Conservation (phyloP, 2,329 filamentous ascomycete species). For the Talaromyces sp. region DNA sequence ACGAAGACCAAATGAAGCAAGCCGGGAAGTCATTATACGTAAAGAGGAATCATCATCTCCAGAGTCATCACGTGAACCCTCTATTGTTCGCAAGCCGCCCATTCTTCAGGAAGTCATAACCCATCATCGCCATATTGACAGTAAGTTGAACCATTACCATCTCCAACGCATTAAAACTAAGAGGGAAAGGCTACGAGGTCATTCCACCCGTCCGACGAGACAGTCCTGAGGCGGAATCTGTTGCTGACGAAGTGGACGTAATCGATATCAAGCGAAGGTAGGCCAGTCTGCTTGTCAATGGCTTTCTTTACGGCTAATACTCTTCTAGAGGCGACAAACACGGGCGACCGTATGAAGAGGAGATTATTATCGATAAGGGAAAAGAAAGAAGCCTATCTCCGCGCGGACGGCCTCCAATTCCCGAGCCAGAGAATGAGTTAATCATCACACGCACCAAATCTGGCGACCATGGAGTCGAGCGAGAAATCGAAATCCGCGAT, state of each 20-base stretch:
- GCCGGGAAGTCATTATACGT: constrained; percentile 42
- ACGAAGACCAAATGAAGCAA: constrained; percentile 24
- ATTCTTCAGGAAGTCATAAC: constrained; percentile 88
- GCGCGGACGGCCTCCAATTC: constrained; percentile 24
- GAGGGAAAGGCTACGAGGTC: constrained; percentile 26
- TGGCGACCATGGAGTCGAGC: constrained; percentile 21
- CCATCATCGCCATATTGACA: constrained; percentile 81
- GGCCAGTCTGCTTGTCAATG: constrained; percentile 18
- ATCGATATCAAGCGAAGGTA: constrained; percentile 56
- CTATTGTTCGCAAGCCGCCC: constrained; percentile 67
- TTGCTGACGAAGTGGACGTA: constrained; percentile 47
- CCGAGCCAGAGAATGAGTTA: constrained; percentile 21
- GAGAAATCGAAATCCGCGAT: constrained; percentile 9
- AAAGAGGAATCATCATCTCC: constrained; percentile 48
- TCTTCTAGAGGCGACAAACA: background rate
- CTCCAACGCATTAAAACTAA: constrained; percentile 7
- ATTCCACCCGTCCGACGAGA: constrained; percentile 25
- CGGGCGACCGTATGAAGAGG: constrained; percentile 59
- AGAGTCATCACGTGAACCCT: constrained; percentile 55
- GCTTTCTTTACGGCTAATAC: background rate
- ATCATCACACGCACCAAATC: constrained; percentile 30
- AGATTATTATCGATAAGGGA: constrained; percentile 58
- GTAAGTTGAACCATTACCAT: constrained; percentile 54
- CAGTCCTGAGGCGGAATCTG: constrained; percentile 16
- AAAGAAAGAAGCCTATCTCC: constrained; percentile 34